Conservation (phyloP, 1,284 basidiomycete species). For the Lignosus rhinocerotis region DNA sequence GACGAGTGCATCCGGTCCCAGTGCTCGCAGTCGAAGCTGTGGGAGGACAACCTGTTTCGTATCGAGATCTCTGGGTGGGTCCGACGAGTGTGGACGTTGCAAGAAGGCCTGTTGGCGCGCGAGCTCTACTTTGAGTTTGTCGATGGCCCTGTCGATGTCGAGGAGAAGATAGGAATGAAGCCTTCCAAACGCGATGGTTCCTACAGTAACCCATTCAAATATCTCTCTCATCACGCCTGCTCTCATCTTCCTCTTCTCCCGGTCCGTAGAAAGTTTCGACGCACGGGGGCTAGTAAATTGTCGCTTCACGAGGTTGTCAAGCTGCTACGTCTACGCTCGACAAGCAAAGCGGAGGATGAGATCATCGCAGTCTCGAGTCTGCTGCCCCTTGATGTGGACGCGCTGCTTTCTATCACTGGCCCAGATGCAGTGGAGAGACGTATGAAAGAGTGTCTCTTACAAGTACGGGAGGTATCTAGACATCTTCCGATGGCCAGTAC, state of each 20-base stretch:
- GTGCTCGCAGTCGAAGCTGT: constrained; percentile 1
- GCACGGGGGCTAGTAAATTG: not conserved
- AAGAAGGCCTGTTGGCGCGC: not conserved
- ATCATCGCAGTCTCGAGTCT: constrained; percentile 15
- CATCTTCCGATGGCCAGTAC: not conserved
- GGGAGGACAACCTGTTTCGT: constrained; percentile 11
- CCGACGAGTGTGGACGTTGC: not conserved
- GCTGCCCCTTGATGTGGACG: constrained; percentile 4
- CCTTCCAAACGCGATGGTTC: not conserved
- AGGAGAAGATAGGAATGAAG: not conserved
- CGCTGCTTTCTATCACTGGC: constrained; percentile 3
- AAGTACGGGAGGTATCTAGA: not conserved
- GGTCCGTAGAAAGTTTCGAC: no score
- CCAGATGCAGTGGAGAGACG: not conserved
- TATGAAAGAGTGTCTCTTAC: not conserved
- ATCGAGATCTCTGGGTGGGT: constrained; percentile 10
- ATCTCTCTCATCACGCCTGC: no score
- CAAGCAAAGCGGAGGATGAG: constrained; percentile 18
- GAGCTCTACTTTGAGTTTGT: constrained; percentile 15
- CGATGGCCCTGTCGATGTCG: constrained; percentile 12
- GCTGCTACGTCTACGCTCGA: constrained; percentile 8
- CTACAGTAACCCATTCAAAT: not conserved
- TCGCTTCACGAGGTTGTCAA: not conserved
- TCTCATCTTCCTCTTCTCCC: not conserved
- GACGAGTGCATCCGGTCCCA: constrained; percentile 16